Percentiles rank a stretch among this genome's conserved stretches.
phyloP scores from a whole-genome alignment of 129 eudicot genomes.

The Heracleum sosnowskyi region DNA sequence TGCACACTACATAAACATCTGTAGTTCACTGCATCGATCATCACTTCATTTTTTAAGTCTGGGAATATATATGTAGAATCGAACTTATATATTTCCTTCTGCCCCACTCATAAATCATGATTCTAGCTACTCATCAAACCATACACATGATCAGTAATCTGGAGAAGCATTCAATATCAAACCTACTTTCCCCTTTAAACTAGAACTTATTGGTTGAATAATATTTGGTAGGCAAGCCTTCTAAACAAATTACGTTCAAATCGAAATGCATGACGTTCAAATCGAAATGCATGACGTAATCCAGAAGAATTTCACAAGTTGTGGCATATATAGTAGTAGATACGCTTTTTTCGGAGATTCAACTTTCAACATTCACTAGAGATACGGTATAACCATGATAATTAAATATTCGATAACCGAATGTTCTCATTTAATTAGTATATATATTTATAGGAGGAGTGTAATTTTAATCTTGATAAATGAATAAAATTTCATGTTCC shows the following conservation, averaged over 20 bases:
- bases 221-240: not conserved
- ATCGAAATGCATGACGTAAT: no score
- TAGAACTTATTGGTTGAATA: not conserved
- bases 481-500: no score
- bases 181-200: not conserved
- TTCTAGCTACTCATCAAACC: not conserved
- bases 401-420: no score
- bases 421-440: no score
- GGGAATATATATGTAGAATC: not conserved
- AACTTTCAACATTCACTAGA: no score
- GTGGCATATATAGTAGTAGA: no score
- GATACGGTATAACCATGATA: no score
- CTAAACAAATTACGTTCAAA: not conserved
- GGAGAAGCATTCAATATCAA: not conserved
- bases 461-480: no score
- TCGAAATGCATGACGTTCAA: not conserved
- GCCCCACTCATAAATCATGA: not conserved
- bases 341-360: no score
- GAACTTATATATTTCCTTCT: not conserved
- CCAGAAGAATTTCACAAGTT: no score
- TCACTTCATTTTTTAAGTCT: not conserved
- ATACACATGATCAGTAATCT: not conserved
- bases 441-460: no score
- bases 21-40: slow-evolving; percentile 9
- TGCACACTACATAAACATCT: slow-evolving; percentile 4